Base-by-base conservation (phyloP, 192 early-diverging fungal genomes). In the Cladochytrium replicatum region DNA sequence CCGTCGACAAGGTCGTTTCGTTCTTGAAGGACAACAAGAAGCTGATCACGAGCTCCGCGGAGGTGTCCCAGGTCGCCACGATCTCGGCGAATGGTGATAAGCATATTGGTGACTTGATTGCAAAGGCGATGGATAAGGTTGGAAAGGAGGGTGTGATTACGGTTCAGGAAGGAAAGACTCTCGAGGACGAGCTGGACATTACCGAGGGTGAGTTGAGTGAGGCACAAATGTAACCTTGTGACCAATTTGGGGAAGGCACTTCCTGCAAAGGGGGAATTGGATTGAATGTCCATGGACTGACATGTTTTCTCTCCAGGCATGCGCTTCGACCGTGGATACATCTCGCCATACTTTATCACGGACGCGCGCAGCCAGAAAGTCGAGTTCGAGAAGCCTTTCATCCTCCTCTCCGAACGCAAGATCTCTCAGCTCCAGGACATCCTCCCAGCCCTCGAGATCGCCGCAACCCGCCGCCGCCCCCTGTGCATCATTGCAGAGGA, bases 81-180 rank as follows among this genome's bases (percentile, higher is more conserved):
- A 99, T 98, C 73, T 97, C 94, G 28, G 97, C 97, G 50, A 99
- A 99, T 68, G 97, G 97, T 61, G 97, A 99, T 75, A 83, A 81
- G 52, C 88, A 94, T 57, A 87, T 99, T 29, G 97, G 97, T 50
- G 68, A 80, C 46, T 64, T 98, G 72, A 93, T 99, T 74, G 93
- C 97, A 43, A 87, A 89, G 55, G 97, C 97, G 28, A 99, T 99
- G 97, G 94, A 99, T 72, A 97, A 97, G 83, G 97, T 99, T 52
- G 97, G 97, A 53, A 99, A 99, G 77, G 97, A 99, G 75, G 97
- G 97, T 54, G 97, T 97, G 29, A 99, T 99, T 71, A 99, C 94
- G 2, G 89, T 95, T 62, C 91, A 94, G 81, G 97, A 97, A 71
- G 97, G 97, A 61, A 98, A 97, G 78, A 99, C 97, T 41, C 84